A percentile compares a stretch with the other conserved stretches of the same genome.
Evolutionary conservation across 345 rosid genomes (phyloP).

Genomic region (Citrus glauca): DNA sequence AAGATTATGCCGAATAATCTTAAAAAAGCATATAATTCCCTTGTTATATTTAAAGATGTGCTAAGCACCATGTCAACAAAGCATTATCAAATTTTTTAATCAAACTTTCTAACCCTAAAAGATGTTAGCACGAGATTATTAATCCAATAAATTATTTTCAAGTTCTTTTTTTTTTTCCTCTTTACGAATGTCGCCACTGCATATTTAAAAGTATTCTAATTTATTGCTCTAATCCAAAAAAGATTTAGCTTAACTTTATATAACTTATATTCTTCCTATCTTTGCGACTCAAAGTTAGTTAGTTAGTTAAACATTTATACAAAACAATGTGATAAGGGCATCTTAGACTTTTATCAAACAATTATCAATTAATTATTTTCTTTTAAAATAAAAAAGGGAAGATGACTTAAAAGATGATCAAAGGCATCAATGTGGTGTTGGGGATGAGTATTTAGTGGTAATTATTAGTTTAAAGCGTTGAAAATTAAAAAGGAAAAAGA

Average conservation of each 20-base stretch:
- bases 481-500: neutral
- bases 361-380: neutral
- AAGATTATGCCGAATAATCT: neutral
- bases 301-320: neutral
- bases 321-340: neutral
- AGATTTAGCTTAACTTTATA: neutral
- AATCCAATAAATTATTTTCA: neutral
- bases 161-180: neutral
- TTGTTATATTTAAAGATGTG: constrained; percentile 1
- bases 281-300: neutral
- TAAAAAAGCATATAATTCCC: neutral
- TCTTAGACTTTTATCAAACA: neutral
- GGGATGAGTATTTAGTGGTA: neutral
- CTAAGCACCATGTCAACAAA: neutral
- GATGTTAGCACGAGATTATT: neutral
- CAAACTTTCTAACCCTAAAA: neutral
- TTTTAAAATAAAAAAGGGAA: too few species aligned
- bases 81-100: neutral
- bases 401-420: neutral
- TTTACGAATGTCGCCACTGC: neutral
- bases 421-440: neutral
- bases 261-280: neutral
- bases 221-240: neutral
- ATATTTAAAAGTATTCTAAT: neutral
- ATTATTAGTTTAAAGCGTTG: neutral